Base-by-base conservation (phyloP, 345 rosid species). In the Salix caprea region DNA sequence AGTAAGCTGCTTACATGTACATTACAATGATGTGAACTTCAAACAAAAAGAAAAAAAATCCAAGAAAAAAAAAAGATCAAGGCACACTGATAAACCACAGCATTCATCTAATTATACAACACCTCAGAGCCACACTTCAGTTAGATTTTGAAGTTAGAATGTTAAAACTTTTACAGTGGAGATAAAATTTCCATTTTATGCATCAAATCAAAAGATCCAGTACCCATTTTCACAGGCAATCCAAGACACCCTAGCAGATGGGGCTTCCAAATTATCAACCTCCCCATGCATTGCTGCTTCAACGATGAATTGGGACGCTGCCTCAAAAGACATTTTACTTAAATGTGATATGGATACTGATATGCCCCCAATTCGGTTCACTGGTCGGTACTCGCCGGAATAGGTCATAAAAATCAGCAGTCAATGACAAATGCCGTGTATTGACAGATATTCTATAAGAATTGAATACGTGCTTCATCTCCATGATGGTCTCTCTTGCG, bases 171-270 rank as follows among this genome's bases (percentile, higher is more conserved):
- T 37, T 30, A 18, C 13, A 70, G 48, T 42, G 75, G 23, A 21
- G 50, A 74, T 88, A 75, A 88, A 62, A 83, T 67, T 2, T 88
- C 89, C 19, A 90, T 24, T 56, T 89, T 88, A 79, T 96, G 99
- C 88, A 92, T 71, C 85, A 96, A 81, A 81, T 89, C 98, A 36
- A 96, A 96, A 75, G 90, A 89, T 5, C 99, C 98, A 2, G 99
- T 96, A 28, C 97, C 99, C 88, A 90, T 82, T 77, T 89, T 93
- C 21, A 91, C 90, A 0, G 99, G 99, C 83, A 94, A 81, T 68
- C 99, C 99, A 0, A 94, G 92, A 84, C 97, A 92, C 87, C 82
- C 97, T 88, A 60, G 97, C 92, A 7, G 98, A 93, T 5, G 98
- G 98, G 1, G 95, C 85, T 69, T 94, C 97, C 77, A 96, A 75